Conservation (phyloP, 257 asterid species). For the Parsonsia alboflavescens region DNA sequence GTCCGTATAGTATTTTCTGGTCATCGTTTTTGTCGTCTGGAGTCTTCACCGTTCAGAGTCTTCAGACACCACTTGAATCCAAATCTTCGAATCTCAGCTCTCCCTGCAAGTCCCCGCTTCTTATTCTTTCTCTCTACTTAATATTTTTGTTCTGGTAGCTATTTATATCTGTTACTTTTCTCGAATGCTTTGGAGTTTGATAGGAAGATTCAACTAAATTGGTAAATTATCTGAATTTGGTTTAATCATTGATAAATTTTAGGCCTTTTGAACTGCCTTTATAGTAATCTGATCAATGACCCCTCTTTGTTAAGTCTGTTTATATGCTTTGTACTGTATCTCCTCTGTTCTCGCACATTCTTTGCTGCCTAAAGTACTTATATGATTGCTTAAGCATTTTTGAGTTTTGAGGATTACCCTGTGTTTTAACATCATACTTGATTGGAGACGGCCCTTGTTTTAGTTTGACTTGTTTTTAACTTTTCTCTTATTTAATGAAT, state of each 20-base stretch:
- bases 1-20: background rate
- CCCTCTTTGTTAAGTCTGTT: background rate
- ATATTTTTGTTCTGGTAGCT: background rate
- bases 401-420: background rate
- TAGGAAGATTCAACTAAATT: background rate
- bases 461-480: background rate
- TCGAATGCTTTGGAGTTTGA: background rate
- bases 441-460: background rate
- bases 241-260: background rate
- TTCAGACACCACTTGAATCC: background rate
- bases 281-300: background rate
- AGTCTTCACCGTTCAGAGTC: background rate
- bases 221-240: background rate
- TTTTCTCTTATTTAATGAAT: slow-evolving; percentile 1
- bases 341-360: background rate
- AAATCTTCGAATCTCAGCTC: slow-evolving; percentile 8
- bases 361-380: background rate
- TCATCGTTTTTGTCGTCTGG: slow-evolving; percentile 8
- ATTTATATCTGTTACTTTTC: too few relatives aligned
- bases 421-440: background rate
- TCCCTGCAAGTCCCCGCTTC: background rate
- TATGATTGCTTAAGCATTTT: background rate
- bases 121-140: background rate
- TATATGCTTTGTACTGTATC: background rate
- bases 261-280: background rate